Base-by-base conservation (phyloP, 495 filamentous ascomycete genomes). In the Penicillium roqueforti region DNA sequence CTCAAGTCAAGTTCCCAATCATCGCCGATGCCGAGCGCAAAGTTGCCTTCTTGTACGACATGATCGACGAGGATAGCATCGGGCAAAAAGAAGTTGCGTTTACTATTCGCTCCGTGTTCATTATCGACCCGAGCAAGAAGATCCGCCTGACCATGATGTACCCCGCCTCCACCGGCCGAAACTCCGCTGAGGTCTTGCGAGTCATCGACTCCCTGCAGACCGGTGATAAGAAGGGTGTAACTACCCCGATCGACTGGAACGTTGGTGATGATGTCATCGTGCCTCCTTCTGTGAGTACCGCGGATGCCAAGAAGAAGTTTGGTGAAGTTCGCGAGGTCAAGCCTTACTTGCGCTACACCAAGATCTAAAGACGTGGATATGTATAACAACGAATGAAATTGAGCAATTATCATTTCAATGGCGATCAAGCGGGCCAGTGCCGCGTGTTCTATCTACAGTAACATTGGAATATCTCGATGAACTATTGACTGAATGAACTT, bases 101-200 rank as follows among this genome's bases (percentile, higher is more conserved):
- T 77, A 97, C 93, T 69, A 97, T 98, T 80, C 92, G 93, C 68
- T 95, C 90, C 59, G 95, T 97, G 74, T 98, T 97, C 82, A 80
- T 97, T 78, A 95, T 98, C 72, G 93, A 97, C 80, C 95, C 93
- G 51, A 95, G 87, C 82, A 97, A 97, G 85, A 91, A 86, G 62
- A 97, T 97, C 74, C 91, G 93, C 64, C 85, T 91, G 65, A 97
- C 96, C 72, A 82, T 97, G 57, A 87, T 91, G 62, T 98, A 97
- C 82, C 95, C 95, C 16, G 93, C 95, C 53, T 96, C 91, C 39
- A 97, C 95, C 26, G 95, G 93, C 68, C 90, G 93, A 65, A 98
- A 97, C 78, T 88, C 89, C 53, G 91, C 90, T 61, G 93, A 97
- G 77, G 89, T 98, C 51, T 83, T 98, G 56, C 89, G 95, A 65